These are phyloP conservation scores for Notholithocarpus densiflorus DNA, from an alignment of 306 rosid species.

Conservation along the genomic window DNA sequence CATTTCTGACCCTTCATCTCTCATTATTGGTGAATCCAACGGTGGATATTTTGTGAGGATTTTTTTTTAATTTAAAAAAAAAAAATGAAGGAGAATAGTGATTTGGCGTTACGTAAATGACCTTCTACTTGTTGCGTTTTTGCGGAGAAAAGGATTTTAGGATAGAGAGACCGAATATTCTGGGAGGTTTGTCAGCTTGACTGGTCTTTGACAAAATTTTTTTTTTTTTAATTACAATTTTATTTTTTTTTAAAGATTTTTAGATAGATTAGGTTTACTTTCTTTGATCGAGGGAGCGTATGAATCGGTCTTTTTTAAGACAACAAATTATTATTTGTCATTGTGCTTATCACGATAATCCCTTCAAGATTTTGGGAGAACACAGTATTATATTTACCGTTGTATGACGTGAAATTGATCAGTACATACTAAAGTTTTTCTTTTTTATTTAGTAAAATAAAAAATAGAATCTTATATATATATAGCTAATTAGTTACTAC, in stretches of 20 bases:
- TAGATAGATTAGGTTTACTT: neutral
- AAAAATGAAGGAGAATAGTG: neutral
- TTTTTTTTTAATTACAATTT: conserved; percentile 2
- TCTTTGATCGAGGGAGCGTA: neutral
- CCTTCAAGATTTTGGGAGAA: too few relatives aligned
- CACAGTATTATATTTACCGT: too few relatives aligned
- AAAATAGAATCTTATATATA: too few relatives aligned
- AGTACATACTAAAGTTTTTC: too few relatives aligned
- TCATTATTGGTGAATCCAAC: conserved; percentile 14
- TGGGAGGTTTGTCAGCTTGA: conserved; percentile 12
- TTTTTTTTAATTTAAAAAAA: too few relatives aligned
- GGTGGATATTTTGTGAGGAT: neutral
- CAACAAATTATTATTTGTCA: too few relatives aligned
- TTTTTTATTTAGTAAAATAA: too few relatives aligned
- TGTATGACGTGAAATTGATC: fast-evolving
- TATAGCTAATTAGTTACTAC: too few relatives aligned
- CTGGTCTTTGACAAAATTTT: conserved; percentile 24
- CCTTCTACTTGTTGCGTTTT: neutral
- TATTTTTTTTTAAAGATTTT: too few relatives aligned
- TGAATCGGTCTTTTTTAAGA: conserved; percentile 8
- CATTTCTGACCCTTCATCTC: conserved; percentile 16
- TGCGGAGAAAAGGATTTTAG: conserved; percentile 5
- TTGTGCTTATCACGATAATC: too few relatives aligned
- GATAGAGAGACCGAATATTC: conserved; percentile 31
- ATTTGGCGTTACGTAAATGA: conserved; percentile 11